These are phyloP conservation scores for Metarhizium guizhouense DNA, from an alignment of 2,329 filamentous ascomycete genomes.

Conservation along the genomic window DNA sequence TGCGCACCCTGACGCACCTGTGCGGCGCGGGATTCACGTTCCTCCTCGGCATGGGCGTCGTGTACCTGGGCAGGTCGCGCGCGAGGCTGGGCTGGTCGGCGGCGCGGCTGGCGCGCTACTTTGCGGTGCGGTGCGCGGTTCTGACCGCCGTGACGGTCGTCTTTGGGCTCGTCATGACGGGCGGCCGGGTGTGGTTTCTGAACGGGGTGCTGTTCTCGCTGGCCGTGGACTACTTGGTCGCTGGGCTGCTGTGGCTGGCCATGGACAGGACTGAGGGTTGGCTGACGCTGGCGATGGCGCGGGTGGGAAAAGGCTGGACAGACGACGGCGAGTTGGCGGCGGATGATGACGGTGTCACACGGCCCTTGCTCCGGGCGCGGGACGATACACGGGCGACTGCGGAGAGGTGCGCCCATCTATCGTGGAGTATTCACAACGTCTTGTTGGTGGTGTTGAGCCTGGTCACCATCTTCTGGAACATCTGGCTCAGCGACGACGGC, in stretches of 20 bases:
- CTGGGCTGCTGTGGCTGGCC: constrained; percentile 31
- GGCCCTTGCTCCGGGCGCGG: constrained; percentile 19
- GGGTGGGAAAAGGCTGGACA: constrained; percentile 2
- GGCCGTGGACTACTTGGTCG: constrained; percentile 35
- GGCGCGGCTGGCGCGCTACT: constrained; percentile 26
- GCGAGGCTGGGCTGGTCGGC: constrained; percentile 29
- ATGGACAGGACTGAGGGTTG: constrained; percentile 25
- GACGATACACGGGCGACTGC: background rate
- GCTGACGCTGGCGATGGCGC: constrained; percentile 18
- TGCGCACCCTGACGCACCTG: constrained; percentile 33
- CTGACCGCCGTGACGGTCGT: constrained; percentile 23
- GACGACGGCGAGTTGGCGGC: background rate
- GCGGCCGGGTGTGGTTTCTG: constrained; percentile 30
- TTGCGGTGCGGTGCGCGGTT: constrained; percentile 26
- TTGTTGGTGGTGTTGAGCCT: constrained; percentile 23
- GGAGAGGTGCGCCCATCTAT: constrained; percentile 12
- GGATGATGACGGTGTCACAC: constrained; percentile 15
- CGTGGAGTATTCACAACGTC: constrained; percentile 33
- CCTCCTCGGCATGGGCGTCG: constrained; percentile 35
- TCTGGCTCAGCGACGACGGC: constrained; percentile 32
- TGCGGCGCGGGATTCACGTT: constrained; percentile 37
- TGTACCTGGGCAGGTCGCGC: constrained; percentile 34
- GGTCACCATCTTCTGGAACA: constrained; percentile 36
- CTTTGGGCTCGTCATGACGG: constrained; percentile 23
- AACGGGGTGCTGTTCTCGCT: constrained; percentile 35